Conservation (phyloP, 768 basidiomycete genomes). For the Mycena galericulata region DNA sequence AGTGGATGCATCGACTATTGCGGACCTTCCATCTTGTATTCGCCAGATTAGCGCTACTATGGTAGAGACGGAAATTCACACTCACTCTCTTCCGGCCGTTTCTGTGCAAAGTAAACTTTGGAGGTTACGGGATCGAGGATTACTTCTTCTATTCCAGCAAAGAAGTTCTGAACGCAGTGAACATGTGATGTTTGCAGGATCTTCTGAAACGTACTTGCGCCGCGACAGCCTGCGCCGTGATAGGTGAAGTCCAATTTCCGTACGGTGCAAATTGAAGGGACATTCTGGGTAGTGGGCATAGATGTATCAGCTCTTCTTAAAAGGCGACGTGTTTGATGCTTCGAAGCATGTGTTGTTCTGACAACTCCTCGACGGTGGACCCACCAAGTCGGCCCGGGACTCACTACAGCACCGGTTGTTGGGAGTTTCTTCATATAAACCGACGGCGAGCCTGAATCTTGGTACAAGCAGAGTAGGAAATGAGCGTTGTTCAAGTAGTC, state of each 20-base stretch:
- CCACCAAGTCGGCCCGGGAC: too few species aligned
- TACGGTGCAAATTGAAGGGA: background rate
- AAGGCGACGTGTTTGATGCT: too few species aligned
- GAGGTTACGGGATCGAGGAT: conserved; percentile 6
- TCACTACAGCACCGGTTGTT: too few species aligned
- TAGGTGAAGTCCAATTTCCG: conserved; percentile 4
- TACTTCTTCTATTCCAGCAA: background rate
- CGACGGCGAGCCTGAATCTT: too few species aligned
- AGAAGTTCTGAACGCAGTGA: background rate
- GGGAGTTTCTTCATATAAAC: too few species aligned
- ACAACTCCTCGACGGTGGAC: too few species aligned
- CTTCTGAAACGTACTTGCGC: background rate
- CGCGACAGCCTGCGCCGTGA: background rate
- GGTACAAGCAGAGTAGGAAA: too few species aligned
- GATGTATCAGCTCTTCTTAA: too few species aligned
- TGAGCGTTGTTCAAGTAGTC: too few species aligned
- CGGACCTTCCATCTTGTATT: conserved; percentile 2
- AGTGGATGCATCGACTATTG: background rate
- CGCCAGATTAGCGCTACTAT: background rate
- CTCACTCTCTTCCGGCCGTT: conserved; percentile 7
- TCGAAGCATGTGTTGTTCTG: too few species aligned
- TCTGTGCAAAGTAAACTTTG: conserved; percentile 13
- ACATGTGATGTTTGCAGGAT: background rate
- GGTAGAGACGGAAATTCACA: background rate
- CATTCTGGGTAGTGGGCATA: too few species aligned